Base-by-base conservation (phyloP, 805 yeast genomes). In the Priceomyces medius region DNA sequence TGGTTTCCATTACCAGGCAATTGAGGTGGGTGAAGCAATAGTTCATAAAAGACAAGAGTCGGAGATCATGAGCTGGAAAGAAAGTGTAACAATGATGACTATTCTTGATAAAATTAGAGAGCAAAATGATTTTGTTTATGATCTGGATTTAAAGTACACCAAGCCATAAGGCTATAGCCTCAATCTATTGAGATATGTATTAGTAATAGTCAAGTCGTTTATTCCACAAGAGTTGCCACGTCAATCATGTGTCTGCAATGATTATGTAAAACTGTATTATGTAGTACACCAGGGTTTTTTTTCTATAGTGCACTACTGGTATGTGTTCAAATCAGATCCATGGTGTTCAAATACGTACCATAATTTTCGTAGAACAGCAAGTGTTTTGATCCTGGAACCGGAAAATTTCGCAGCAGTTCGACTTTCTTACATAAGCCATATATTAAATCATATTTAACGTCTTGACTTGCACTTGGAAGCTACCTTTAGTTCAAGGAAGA, bases 1-100 rank as follows among this genome's bases (percentile, higher is more conserved):
- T 37, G 85, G 85, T 0, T 73, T 77, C 54, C 73, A 73, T 50
- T 73, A 71, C 55, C 83, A 79, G 58, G 82, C 82, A 1, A 73
- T 76, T 48, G 80, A 76, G 3, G 71, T 70, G 20, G 82, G 79
- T 3, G 56, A 64, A 36, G 75, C 71, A 40, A 59, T 79, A 31
- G 41, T 52, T 4, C 58, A 55, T 12, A 77, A 78, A 9, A 62
- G 58, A 41, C 49, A 53, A 9, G 65, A 68, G 46, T 66, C 68
- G 43, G 56, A 50, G 16, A 35, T 55, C 2, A 57, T 68, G 52
- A 72, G 81, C 2, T 64, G 63, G 54, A 66, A 54, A 3, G 83
- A 80, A 57, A 66, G 77, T 23, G 47, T 73, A 28, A 53, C 68
- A 36, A 71, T 77, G 31, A 69, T 76, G 75, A 61, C 55, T 16